These are phyloP conservation scores for Paecilomyces niveus DNA, from an alignment of 2,329 filamentous ascomycete genomes.

Conservation along the genomic window DNA sequence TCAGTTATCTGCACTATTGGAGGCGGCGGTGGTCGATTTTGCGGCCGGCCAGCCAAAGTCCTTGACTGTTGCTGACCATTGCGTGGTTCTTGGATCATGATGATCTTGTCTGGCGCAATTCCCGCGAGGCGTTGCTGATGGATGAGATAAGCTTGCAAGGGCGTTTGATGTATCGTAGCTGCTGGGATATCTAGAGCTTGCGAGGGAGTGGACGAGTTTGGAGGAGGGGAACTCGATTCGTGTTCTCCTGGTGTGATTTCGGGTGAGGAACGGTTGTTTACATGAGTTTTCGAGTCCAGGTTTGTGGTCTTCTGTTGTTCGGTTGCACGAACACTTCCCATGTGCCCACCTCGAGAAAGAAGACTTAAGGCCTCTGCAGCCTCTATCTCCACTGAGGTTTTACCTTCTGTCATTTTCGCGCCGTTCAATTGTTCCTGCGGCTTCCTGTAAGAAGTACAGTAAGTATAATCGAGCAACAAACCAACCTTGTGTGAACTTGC, in stretches of 20 bases:
- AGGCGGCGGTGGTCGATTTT: conserved; percentile 4
- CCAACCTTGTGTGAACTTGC: neutral
- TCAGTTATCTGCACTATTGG: conserved; percentile 14
- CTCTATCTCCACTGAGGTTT: neutral
- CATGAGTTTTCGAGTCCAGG: neutral
- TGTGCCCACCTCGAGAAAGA: neutral
- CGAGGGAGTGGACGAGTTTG: neutral
- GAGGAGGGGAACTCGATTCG: neutral
- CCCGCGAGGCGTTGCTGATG: conserved; percentile 22
- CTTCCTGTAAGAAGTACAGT: neutral
- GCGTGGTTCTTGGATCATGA: conserved; percentile 9
- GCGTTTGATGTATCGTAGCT: neutral
- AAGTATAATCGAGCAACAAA: neutral
- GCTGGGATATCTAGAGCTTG: neutral
- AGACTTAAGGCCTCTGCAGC: neutral
- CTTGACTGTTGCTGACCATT: neutral
- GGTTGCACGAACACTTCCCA: neutral
- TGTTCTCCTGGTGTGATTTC: neutral
- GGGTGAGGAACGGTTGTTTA: neutral
- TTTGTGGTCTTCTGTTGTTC: neutral
- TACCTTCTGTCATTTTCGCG: neutral
- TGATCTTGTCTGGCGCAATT: conserved; percentile 14
- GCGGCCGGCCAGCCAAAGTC: neutral
- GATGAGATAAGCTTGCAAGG: conserved; percentile 19
- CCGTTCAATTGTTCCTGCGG: neutral